phyloP scores from a whole-genome alignment of 2,329 filamentous ascomycete species.

The Orbilia quercus region DNA sequence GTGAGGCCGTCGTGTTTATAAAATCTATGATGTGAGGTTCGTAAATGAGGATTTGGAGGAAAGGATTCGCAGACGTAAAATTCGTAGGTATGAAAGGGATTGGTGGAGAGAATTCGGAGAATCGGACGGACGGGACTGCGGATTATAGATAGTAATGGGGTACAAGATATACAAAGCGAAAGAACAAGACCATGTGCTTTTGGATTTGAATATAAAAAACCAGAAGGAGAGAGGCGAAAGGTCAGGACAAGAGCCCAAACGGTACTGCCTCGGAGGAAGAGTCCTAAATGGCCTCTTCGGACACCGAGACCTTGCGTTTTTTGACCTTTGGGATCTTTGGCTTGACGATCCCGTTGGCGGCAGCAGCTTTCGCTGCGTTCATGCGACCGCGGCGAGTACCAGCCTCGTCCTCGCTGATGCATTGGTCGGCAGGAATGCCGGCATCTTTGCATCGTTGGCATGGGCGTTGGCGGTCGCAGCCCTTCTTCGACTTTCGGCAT shows the following conservation, averaged over 20 bases:
- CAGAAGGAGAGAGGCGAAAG: not conserved
- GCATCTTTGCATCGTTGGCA: slow-evolving; percentile 96
- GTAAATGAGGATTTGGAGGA: slow-evolving; percentile 19
- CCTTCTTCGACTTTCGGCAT: slow-evolving; percentile 99
- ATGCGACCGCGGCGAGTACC: slow-evolving; percentile 97
- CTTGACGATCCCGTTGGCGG: slow-evolving; percentile 61
- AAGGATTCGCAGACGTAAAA: slow-evolving; percentile 26
- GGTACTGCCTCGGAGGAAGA: slow-evolving; percentile 56
- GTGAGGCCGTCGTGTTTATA: slow-evolving; percentile 46
- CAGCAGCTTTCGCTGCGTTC: slow-evolving; percentile 75
- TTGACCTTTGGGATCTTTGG: slow-evolving; percentile 58
- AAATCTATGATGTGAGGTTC: slow-evolving; percentile 30
- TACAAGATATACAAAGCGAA: slow-evolving; percentile 36
- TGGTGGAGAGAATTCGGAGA: not conserved
- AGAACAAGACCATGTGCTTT: slow-evolving; percentile 29
- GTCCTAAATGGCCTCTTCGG: slow-evolving; percentile 16
- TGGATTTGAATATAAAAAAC: slow-evolving; percentile 21
- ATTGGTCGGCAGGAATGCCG: slow-evolving; percentile 90
- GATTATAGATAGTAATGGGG: slow-evolving; percentile 18
- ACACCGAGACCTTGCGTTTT: slow-evolving; percentile 57
- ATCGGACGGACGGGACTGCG: slow-evolving; percentile 3
- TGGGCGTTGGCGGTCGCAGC: slow-evolving; percentile 93
- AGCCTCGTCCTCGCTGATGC: slow-evolving; percentile 96
- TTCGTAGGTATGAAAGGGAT: slow-evolving; percentile 37
- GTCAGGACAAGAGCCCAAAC: slow-evolving; percentile 10